These are phyloP conservation scores for Neckera pumila DNA, from an alignment of 225 moss, liverwort and hornwort genomes.

Conservation along the genomic window DNA sequence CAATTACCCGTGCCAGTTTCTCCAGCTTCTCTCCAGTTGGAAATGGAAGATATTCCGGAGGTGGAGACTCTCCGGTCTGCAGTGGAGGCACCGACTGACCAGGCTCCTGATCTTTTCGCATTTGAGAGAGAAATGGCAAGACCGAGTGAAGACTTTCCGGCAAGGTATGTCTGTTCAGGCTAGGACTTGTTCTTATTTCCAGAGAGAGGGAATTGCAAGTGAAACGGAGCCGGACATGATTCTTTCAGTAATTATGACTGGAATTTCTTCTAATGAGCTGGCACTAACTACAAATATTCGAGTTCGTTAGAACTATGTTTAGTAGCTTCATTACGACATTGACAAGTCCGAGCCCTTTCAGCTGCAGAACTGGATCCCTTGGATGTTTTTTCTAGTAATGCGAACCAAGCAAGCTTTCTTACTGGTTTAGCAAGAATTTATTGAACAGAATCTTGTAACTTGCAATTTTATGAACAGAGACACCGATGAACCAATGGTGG, in stretches of 20 bases:
- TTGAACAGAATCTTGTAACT: neutral
- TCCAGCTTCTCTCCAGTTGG: conserved; percentile 18
- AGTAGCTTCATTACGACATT: neutral
- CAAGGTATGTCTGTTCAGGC: conserved; percentile 7
- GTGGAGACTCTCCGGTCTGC: conserved; percentile 86
- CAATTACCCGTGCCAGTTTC: conserved; percentile 16
- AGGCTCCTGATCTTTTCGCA: conserved; percentile 72
- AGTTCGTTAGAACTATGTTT: neutral
- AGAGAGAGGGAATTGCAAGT: neutral
- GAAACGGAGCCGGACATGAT: neutral
- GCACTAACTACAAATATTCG: neutral
- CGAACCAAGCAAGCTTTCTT: neutral
- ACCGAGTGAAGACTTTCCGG: conserved; percentile 15
- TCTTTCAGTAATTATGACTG: neutral
- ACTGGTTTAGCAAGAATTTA: neutral
- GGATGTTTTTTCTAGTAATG: neutral
- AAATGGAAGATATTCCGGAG: conserved; percentile 53
- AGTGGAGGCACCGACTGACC: conserved; percentile 39
- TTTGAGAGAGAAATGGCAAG: conserved; percentile 55
- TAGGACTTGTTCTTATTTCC: neutral
- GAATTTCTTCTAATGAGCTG: neutral
- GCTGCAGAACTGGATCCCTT: neutral
- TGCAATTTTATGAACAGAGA: conserved; percentile 22
- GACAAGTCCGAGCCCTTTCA: neutral
- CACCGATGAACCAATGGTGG: conserved; percentile 49